Evolutionary conservation across 805 yeast species (phyloP).

Genomic region (Yarrowia divulgata): DNA sequence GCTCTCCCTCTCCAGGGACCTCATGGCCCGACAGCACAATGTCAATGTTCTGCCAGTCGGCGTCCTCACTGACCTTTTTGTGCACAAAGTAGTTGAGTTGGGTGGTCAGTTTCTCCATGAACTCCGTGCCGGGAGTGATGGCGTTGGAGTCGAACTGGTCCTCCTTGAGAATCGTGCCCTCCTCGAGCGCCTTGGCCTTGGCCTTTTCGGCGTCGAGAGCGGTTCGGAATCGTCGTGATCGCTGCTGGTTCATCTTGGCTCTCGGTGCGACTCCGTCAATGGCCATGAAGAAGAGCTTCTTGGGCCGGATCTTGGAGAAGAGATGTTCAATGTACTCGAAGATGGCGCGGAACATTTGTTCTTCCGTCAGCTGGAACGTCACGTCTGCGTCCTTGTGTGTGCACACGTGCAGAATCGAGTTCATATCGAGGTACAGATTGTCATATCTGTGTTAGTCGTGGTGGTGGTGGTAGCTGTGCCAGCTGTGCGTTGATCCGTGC

Average conservation of each 20-base stretch:
- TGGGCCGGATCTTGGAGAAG: constrained; percentile 85
- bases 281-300: constrained; percentile 90
- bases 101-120: constrained; percentile 86
- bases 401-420: constrained; percentile 84
- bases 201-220: constrained; percentile 91
- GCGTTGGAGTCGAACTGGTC: constrained; percentile 90
- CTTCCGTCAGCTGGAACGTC: constrained; percentile 75
- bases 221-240: constrained; percentile 93
- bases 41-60: constrained; percentile 81
- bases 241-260: constrained; percentile 98
- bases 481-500: neutral
- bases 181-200: constrained; percentile 71
- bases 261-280: constrained; percentile 99
- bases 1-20: constrained; percentile 99
- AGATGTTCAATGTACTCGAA: constrained; percentile 94
- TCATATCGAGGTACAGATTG: constrained; percentile 95
- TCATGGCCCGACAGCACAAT: constrained; percentile 90
- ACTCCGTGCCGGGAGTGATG: constrained; percentile 96
- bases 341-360: constrained; percentile 89
- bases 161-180: constrained; percentile 81
- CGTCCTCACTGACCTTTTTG: constrained; percentile 83
- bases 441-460: constrained; percentile 61
- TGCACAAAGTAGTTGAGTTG: constrained; percentile 87
- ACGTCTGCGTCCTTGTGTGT: constrained; percentile 81
- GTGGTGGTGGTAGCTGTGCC: too few species aligned